These are phyloP conservation scores for Centaurea solstitialis DNA, from an alignment of 129 eudicot genomes.

Conservation along the genomic window DNA sequence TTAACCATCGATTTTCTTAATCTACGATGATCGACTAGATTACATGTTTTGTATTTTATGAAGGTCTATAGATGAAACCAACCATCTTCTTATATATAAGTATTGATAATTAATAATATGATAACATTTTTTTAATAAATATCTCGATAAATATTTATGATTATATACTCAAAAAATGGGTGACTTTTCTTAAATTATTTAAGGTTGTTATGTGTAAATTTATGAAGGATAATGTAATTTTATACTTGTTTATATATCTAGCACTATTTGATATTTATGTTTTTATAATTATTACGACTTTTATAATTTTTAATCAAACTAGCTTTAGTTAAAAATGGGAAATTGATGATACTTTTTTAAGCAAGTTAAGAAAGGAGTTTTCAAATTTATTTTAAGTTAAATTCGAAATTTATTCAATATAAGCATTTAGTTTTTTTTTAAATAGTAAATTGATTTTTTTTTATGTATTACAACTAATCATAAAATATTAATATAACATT, in stretches of 20 bases:
- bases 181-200: too few species aligned
- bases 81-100: too few species aligned
- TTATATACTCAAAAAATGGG: too few species aligned
- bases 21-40: too few species aligned
- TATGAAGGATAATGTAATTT: not conserved
- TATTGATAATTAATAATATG: too few species aligned
- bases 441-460: not conserved
- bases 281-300: not conserved
- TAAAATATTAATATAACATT: not conserved
- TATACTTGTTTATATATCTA: not conserved
- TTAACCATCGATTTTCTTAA: too few species aligned
- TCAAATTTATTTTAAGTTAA: too few species aligned
- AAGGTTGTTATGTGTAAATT: too few species aligned
- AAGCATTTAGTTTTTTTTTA: not conserved
- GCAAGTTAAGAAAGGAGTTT: not conserved
- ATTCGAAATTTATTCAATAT: not conserved
- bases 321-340: not conserved
- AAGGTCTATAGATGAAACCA: too few species aligned
- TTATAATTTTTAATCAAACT: not conserved
- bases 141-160: too few species aligned
- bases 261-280: not conserved
- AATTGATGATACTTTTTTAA: not conserved
- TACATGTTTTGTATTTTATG: too few species aligned
- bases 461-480: not conserved
- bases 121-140: too few species aligned